phyloP scores from a whole-genome alignment of 768 basidiomycete species.

The Pulveroboletus sp. region DNA sequence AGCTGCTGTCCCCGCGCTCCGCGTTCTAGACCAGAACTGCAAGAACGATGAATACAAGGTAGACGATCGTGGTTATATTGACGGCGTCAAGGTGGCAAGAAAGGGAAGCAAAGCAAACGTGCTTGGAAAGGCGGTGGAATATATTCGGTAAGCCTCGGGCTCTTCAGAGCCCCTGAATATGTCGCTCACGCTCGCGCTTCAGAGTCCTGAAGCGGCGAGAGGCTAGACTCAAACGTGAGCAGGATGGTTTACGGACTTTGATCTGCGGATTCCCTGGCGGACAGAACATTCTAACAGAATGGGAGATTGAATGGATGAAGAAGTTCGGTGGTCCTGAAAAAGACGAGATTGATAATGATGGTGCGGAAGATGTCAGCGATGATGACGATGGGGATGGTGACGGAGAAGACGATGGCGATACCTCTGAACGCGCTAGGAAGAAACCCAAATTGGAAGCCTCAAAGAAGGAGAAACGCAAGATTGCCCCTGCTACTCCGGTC shows the following conservation, averaged over 20 bases:
- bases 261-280: slow-evolving; percentile 73
- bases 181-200: slow-evolving; percentile 5
- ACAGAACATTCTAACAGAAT: slow-evolving; percentile 63
- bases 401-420: slow-evolving; percentile 36
- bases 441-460: slow-evolving; percentile 48
- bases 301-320: slow-evolving; percentile 74
- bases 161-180: background rate
- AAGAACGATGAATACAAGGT: slow-evolving; percentile 48
- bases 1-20: slow-evolving; percentile 79
- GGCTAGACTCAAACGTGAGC: slow-evolving; percentile 65
- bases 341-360: slow-evolving; percentile 56
- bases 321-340: slow-evolving; percentile 77
- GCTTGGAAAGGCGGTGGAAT: slow-evolving; percentile 87
- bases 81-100: slow-evolving; percentile 88
- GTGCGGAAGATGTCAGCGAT: slow-evolving; percentile 40
- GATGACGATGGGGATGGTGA: slow-evolving; percentile 46
- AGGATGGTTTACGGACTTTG: slow-evolving; percentile 69
- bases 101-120: slow-evolving; percentile 92
- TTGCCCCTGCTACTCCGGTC: slow-evolving; percentile 30
- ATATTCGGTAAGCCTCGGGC: slow-evolving; percentile 54
- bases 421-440: slow-evolving; percentile 57
- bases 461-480: slow-evolving; percentile 42
- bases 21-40: slow-evolving; percentile 61
- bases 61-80: slow-evolving; percentile 84
- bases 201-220: slow-evolving; percentile 83